These are phyloP conservation scores for Pseudofabraea citricarpa DNA, from an alignment of 2,329 filamentous ascomycete species.

Conservation along the genomic window DNA sequence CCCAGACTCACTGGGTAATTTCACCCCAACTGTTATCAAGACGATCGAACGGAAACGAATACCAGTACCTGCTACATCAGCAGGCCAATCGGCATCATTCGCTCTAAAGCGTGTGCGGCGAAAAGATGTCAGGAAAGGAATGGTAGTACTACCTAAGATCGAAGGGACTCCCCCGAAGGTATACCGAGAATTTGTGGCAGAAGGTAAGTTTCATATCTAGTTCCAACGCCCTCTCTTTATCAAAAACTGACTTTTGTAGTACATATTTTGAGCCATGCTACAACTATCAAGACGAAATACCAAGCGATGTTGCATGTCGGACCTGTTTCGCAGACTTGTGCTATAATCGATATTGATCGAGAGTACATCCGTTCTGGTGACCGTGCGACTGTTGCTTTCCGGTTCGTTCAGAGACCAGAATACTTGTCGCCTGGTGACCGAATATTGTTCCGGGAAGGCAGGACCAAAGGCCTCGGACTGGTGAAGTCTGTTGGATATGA, in stretches of 20 bases:
- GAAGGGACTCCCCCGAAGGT: slow-evolving; percentile 69
- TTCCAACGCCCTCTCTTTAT: too few species aligned
- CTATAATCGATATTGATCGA: slow-evolving; percentile 97
- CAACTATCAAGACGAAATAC: slow-evolving; percentile 94
- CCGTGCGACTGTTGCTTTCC: slow-evolving; percentile 88
- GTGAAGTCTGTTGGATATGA: slow-evolving; percentile 92
- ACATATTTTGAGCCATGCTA: slow-evolving; percentile 90
- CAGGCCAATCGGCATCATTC: slow-evolving; percentile 89
- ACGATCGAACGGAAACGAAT: slow-evolving; percentile 95
- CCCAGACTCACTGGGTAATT: slow-evolving; percentile 85
- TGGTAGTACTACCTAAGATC: slow-evolving; percentile 87
- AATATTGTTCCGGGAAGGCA: slow-evolving; percentile 86
- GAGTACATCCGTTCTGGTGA: slow-evolving; percentile 92
- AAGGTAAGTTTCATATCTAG: slow-evolving; percentile 46
- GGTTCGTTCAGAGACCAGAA: slow-evolving; percentile 90
- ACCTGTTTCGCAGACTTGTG: slow-evolving; percentile 89
- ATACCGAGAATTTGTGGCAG: slow-evolving; percentile 71
- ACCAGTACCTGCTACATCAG: slow-evolving; percentile 77
- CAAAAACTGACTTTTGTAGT: slow-evolving; percentile 47
- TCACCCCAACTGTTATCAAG: slow-evolving; percentile 78
- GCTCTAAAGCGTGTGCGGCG: slow-evolving; percentile 81
- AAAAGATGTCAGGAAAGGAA: slow-evolving; percentile 94
- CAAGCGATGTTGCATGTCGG: slow-evolving; percentile 98
- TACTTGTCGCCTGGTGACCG: slow-evolving; percentile 86
- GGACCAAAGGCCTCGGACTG: slow-evolving; percentile 92